Conservation (phyloP, 257 asterid species). For the Avicennia marina region DNA sequence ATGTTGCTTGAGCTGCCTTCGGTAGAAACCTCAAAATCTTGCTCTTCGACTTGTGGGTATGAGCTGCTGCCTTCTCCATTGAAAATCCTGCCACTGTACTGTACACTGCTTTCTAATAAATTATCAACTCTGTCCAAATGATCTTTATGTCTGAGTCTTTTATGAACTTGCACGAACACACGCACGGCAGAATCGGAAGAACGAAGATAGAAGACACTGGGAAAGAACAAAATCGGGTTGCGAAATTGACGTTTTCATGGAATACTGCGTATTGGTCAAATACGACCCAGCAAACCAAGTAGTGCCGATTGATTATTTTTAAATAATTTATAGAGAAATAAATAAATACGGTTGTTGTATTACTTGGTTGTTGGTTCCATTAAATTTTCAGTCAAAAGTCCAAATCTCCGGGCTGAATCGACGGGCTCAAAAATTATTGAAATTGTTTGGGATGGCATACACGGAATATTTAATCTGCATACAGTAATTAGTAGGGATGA, state of each 20-base stretch:
- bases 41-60: conserved; percentile 21
- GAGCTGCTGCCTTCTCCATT: conserved; percentile 40
- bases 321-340: too few species aligned
- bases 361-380: conserved; percentile 12
- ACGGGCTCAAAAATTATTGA: conserved; percentile 7
- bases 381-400: conserved; percentile 31
- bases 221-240: conserved; percentile 25
- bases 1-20: conserved; percentile 29
- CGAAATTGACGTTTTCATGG: conserved; percentile 27
- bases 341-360: too few species aligned
- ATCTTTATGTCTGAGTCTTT: not conserved
- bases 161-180: not conserved
- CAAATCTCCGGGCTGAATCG: conserved; percentile 23
- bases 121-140: not conserved
- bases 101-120: not conserved
- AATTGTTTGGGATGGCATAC: too few species aligned
- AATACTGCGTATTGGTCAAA: conserved; percentile 22
- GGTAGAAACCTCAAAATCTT: conserved; percentile 40
- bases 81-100: not conserved
- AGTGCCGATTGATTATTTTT: not conserved
- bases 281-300: conserved; percentile 24
- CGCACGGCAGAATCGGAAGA: too few species aligned
- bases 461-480: not conserved
- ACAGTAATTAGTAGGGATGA: too few species aligned
- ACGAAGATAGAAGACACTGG: conserved; percentile 12